phyloP scores from a whole-genome alignment of 1,284 basidiomycete genomes.

The Pseudozyma tsukubaensis region DNA sequence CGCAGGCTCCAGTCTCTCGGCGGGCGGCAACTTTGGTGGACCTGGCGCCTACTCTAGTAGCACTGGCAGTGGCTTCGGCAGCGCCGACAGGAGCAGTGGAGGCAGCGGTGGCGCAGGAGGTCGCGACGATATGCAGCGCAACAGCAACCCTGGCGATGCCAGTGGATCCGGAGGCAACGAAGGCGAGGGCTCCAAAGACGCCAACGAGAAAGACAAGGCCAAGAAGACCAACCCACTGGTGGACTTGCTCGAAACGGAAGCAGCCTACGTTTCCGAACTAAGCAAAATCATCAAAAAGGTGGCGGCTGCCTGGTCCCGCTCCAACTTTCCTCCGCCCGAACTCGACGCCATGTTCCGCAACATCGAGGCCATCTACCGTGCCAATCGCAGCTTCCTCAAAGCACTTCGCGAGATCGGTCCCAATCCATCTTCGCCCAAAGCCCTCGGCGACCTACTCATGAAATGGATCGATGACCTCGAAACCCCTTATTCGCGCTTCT shows the following conservation, averaged over 20 bases:
- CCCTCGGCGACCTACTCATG: slow-evolving; percentile 93
- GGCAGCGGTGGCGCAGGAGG: slow-evolving; percentile 10
- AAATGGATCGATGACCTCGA: slow-evolving; percentile 84
- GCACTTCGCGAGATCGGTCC: slow-evolving; percentile 93
- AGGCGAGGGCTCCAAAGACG: slow-evolving; percentile 25
- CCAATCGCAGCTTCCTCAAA: slow-evolving; percentile 79
- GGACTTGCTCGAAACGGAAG: slow-evolving; percentile 94
- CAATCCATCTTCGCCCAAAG: slow-evolving; percentile 92
- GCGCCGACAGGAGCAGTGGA: slow-evolving; percentile 9
- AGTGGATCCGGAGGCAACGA: slow-evolving; percentile 35
- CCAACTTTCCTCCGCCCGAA: slow-evolving; percentile 90
- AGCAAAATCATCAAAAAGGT: slow-evolving; percentile 95
- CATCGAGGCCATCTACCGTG: slow-evolving; percentile 90
- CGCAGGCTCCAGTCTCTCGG: slow-evolving; percentile 21
- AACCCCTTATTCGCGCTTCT: slow-evolving; percentile 85
- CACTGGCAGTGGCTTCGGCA: slow-evolving; percentile 15
- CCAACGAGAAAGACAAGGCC: slow-evolving; percentile 37
- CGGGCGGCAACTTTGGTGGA: slow-evolving; percentile 22
- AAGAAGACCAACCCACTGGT: slow-evolving; percentile 78
- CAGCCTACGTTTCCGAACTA: slow-evolving; percentile 88
- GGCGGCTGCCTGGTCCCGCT: slow-evolving; percentile 93
- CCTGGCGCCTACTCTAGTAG: slow-evolving; percentile 20
- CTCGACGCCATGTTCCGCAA: slow-evolving; percentile 94
- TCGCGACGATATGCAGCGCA: slow-evolving; percentile 19
- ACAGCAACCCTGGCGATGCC: slow-evolving; percentile 22